Conservation (phyloP, 2,329 filamentous ascomycete genomes). For the Thelonectria discophora region DNA sequence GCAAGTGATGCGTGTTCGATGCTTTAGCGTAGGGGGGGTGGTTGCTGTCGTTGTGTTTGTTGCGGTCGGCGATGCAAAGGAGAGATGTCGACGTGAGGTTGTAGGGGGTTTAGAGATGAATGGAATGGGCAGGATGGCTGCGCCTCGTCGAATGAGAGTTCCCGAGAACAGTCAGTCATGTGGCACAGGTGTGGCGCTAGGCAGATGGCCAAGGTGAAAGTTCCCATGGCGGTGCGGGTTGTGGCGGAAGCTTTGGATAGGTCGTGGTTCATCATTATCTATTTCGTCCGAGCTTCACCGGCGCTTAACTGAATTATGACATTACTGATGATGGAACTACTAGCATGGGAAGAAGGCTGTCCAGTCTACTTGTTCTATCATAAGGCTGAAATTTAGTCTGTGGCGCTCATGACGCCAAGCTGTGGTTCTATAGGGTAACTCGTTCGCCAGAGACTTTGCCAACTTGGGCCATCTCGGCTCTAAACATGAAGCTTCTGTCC, state of each 20-base stretch:
- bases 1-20: not conserved
- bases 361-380: not conserved
- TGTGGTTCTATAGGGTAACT: not conserved
- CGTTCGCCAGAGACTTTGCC: not conserved
- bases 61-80: slow-evolving; percentile 21
- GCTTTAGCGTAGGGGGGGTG: not conserved
- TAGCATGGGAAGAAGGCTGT: no score
- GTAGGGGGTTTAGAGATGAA: slow-evolving; percentile 35
- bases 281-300: not conserved
- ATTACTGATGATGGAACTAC: not conserved
- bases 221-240: slow-evolving; percentile 20
- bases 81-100: slow-evolving; percentile 22
- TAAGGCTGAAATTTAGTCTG: not conserved
- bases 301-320: not conserved
- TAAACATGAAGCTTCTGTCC: not conserved
- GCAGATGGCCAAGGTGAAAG: slow-evolving; percentile 19
- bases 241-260: slow-evolving; percentile 33
- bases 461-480: not conserved
- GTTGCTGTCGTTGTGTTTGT: not conserved
- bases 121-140: slow-evolving; percentile 19
- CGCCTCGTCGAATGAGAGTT: slow-evolving; percentile 18
- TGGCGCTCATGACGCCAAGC: not conserved
- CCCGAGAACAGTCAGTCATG: slow-evolving; percentile 34
- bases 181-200: slow-evolving; percentile 38
- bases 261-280: not conserved